Conservation (phyloP, 2,329 filamentous ascomycete genomes). For the Pseudonectria foliicola region DNA sequence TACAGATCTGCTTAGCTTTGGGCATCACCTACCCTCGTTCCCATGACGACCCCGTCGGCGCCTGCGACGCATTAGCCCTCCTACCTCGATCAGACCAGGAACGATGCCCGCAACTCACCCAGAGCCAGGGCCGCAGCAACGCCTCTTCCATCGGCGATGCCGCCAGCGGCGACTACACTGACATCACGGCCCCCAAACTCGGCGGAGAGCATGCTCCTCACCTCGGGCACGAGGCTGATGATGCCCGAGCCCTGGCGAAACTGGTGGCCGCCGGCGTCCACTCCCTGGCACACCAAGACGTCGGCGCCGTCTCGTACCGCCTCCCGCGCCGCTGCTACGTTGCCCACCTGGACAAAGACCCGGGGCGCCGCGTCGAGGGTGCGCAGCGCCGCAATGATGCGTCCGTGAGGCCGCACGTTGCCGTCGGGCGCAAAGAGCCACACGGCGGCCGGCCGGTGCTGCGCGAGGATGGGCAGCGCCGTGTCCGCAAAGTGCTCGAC, state of each 20-base stretch:
- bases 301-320: slow-evolving; percentile 44
- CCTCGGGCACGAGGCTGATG: slow-evolving; percentile 51
- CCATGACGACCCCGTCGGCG: slow-evolving; percentile 38
- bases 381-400: slow-evolving; percentile 31
- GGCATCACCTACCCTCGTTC: slow-evolving; percentile 29
- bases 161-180: slow-evolving; percentile 50
- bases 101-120: slow-evolving; percentile 30
- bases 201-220: slow-evolving; percentile 37
- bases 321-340: slow-evolving; percentile 45
- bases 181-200: slow-evolving; percentile 29
- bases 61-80: slow-evolving; percentile 22
- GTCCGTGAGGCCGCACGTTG: slow-evolving; percentile 29
- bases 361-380: slow-evolving; percentile 28
- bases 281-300: slow-evolving; percentile 55
- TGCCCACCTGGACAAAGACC: slow-evolving; percentile 57
- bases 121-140: slow-evolving; percentile 48
- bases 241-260: slow-evolving; percentile 46
- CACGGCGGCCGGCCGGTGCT: slow-evolving; percentile 49
- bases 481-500: slow-evolving; percentile 32
- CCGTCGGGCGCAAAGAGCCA: slow-evolving; percentile 60
- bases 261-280: slow-evolving; percentile 59
- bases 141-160: slow-evolving; percentile 49
- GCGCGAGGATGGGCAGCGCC: slow-evolving; percentile 43
- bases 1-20: background rate
- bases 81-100: background rate